phyloP scores from a whole-genome alignment of 495 filamentous ascomycete genomes.

The Trichoderma reesei region DNA sequence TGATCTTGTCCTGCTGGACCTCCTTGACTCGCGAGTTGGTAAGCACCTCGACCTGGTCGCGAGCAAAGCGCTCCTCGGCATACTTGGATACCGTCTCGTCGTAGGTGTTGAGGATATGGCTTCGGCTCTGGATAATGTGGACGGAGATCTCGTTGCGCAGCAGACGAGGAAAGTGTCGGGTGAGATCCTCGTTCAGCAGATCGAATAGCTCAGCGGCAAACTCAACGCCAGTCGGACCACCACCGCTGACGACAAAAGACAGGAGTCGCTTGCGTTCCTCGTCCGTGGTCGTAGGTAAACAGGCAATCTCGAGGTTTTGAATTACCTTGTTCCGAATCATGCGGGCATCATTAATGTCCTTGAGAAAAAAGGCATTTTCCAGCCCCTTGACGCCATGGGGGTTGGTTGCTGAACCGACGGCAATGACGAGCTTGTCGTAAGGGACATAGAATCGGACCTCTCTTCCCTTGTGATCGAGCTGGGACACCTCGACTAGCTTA shows the following conservation, averaged over 20 bases:
- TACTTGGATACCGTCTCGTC: conserved; percentile 89
- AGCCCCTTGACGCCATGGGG: conserved; percentile 94
- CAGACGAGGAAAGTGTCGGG: conserved; percentile 72
- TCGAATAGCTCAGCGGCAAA: conserved; percentile 96
- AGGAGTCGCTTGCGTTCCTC: conserved; percentile 79
- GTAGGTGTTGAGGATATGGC: conserved; percentile 96
- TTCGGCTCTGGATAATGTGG: conserved; percentile 87
- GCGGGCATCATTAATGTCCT: conserved; percentile 85
- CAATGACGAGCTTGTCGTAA: conserved; percentile 97
- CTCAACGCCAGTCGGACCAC: conserved; percentile 93
- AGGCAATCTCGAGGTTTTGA: conserved; percentile 86
- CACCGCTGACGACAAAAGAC: conserved; percentile 90
- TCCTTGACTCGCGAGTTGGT: conserved; percentile 89
- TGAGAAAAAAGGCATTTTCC: conserved; percentile 89
- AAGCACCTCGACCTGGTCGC: conserved; percentile 81
- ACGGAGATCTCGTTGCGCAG: conserved; percentile 95
- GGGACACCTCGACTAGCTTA: conserved; percentile 79
- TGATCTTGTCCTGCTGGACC: conserved; percentile 69
- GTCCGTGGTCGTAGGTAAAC: conserved; percentile 82
- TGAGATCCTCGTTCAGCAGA: conserved; percentile 90
- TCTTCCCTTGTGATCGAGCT: conserved; percentile 59
- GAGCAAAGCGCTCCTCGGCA: conserved; percentile 82
- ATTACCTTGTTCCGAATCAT: conserved; percentile 83
- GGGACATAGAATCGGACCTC: conserved; percentile 82
- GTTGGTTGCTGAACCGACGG: conserved; percentile 85